A percentile compares a stretch with the other conserved stretches of the same genome.
phyloP scores from a whole-genome alignment of 164 flowering plant genomes.

The Aristolochia fimbriata region DNA sequence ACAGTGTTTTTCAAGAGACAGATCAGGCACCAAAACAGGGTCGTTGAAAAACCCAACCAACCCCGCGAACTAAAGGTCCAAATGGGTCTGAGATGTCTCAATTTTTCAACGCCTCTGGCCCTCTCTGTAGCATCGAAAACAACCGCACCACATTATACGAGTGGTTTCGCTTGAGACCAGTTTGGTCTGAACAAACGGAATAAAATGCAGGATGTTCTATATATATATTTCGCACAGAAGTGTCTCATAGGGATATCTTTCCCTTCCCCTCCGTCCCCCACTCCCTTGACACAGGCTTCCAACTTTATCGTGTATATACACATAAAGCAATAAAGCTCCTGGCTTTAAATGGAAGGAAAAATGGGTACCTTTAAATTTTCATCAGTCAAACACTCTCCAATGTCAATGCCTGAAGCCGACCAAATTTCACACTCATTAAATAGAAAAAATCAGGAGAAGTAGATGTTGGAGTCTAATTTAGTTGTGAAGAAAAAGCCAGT shows the following conservation, averaged over 20 bases:
- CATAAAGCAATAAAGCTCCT: neutral
- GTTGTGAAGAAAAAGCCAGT: neutral
- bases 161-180: neutral
- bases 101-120: slow-evolving; percentile 13
- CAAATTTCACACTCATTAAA: neutral
- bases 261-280: neutral
- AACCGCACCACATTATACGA: neutral
- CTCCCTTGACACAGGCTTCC: slow-evolving; percentile 15
- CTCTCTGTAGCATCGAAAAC: slow-evolving; percentile 11
- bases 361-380: slow-evolving; percentile 13
- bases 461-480: neutral
- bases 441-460: neutral
- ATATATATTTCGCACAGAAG: slow-evolving; percentile 3
- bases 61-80: slow-evolving; percentile 14
- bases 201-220: neutral
- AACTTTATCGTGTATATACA: slow-evolving; percentile 3
- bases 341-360: slow-evolving; percentile 45
- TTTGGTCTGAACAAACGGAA: slow-evolving; percentile 5
- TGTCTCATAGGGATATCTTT: slow-evolving; percentile 8
- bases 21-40: slow-evolving; percentile 12
- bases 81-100: slow-evolving; percentile 13
- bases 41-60: slow-evolving; percentile 20
- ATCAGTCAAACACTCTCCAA: neutral
- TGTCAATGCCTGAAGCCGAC: neutral
- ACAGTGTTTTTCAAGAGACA: neutral